A percentile compares a stretch with the other conserved stretches of the same genome.
These are phyloP conservation scores for Lactarius evosmus DNA, from an alignment of 768 basidiomycete genomes.

Conservation along the genomic window DNA sequence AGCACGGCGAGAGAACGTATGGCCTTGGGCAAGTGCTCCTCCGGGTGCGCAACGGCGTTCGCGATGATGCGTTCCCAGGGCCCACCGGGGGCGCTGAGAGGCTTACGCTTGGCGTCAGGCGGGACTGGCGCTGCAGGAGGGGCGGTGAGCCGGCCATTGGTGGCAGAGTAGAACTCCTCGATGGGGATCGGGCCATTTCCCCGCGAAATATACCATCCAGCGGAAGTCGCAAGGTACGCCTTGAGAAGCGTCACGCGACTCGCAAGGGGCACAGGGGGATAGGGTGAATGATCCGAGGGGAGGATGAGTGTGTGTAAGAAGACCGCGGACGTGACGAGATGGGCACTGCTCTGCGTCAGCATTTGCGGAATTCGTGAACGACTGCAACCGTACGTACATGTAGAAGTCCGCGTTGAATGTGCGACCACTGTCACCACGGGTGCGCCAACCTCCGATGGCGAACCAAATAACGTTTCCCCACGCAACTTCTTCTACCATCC, in stretches of 20 bases:
- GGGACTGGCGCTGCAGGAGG: conserved; percentile 32
- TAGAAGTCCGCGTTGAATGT: conserved; percentile 58
- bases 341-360: conserved; percentile 45
- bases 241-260: conserved; percentile 55
- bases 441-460: conserved; percentile 51
- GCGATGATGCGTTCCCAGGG: conserved; percentile 59
- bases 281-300: conserved; percentile 31
- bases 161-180: conserved; percentile 43
- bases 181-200: conserved; percentile 53
- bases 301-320: conserved; percentile 53
- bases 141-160: conserved; percentile 24
- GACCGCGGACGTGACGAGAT: conserved; percentile 60
- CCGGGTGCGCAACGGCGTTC: conserved; percentile 51
- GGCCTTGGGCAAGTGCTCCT: conserved; percentile 53
- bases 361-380: conserved; percentile 13
- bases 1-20: conserved; percentile 51
- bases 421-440: conserved; percentile 28
- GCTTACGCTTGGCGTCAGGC: conserved; percentile 10
- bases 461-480: conserved; percentile 58
- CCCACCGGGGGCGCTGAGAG: conserved; percentile 19
- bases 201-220: conserved; percentile 55
- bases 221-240: conserved; percentile 49
- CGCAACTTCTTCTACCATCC: conserved; percentile 59
- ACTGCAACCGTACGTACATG: conserved; percentile 41
- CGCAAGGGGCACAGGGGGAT: conserved; percentile 33